Conservation (phyloP, 2,329 filamentous ascomycete species). For the Xylariaceae sp. region DNA sequence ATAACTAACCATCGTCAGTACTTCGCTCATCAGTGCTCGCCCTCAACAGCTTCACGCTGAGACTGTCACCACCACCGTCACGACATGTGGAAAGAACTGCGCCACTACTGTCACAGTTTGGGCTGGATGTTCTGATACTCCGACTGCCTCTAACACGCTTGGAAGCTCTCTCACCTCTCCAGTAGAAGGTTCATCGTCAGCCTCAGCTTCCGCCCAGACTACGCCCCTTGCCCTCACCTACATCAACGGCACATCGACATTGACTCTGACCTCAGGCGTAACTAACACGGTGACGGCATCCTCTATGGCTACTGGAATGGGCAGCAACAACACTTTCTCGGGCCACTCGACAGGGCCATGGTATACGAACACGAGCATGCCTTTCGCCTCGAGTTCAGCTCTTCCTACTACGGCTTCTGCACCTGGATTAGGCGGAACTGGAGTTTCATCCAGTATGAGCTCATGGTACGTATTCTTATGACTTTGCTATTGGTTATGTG, state of each 20-base stretch:
- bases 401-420: background rate
- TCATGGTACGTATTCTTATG: slow-evolving; percentile 4
- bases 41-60: slow-evolving; percentile 18
- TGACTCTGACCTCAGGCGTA: slow-evolving; percentile 20
- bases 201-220: slow-evolving; percentile 3
- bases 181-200: slow-evolving; percentile 6
- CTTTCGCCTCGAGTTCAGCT: slow-evolving; percentile 1
- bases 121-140: slow-evolving; percentile 23
- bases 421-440: background rate
- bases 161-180: slow-evolving; percentile 18
- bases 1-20: slow-evolving; percentile 24
- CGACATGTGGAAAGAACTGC: slow-evolving; percentile 27
- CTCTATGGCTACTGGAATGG: slow-evolving; percentile 1
- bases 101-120: slow-evolving; percentile 29
- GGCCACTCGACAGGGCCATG: slow-evolving; percentile 8
- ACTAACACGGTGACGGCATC: slow-evolving; percentile 18
- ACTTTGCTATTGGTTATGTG: background rate
- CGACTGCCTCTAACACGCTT: slow-evolving; percentile 14
- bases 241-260: slow-evolving; percentile 15
- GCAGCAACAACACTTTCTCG: slow-evolving; percentile 9
- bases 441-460: slow-evolving; percentile 1
- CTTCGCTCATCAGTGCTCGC: slow-evolving; percentile 20
- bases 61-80: slow-evolving; percentile 27
- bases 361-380: slow-evolving; percentile 15
- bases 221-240: slow-evolving; percentile 11